phyloP scores from a whole-genome alignment of 768 basidiomycete genomes.

The Tephrocybe sp. region DNA sequence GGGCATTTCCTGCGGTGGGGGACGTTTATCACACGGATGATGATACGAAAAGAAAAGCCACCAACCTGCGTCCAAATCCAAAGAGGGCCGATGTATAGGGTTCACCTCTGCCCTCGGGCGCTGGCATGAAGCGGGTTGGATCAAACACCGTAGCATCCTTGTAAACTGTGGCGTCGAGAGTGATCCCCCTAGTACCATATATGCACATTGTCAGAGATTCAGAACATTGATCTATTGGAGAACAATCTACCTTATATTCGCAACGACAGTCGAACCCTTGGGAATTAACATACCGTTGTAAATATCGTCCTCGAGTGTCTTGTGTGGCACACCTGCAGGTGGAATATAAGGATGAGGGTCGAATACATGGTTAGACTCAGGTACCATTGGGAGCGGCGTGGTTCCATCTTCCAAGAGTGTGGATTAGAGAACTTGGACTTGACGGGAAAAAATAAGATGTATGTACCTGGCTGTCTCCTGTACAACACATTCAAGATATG shows the following conservation, averaged over 20 bases:
- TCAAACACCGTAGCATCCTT: constrained; percentile 36
- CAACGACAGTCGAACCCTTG: constrained; percentile 38
- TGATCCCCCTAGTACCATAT: constrained; percentile 36
- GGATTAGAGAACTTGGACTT: no score
- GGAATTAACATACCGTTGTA: constrained; percentile 19
- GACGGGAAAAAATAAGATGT: no score
- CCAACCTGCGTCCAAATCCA: constrained; percentile 24
- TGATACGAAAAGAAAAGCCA: background rate
- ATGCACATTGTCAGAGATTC: background rate
- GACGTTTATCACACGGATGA: background rate
- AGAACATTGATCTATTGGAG: background rate
- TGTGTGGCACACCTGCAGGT: background rate
- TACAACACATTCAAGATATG: background rate
- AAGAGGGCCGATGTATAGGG: constrained; percentile 14
- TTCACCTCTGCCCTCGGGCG: constrained; percentile 14
- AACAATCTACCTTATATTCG: constrained; percentile 39
- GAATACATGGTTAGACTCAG: background rate
- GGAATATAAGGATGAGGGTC: background rate
- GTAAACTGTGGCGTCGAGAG: constrained; percentile 35
- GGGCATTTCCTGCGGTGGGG: constrained; percentile 30
- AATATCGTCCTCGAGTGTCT: background rate
- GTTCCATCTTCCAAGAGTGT: no score
- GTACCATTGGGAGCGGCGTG: constrained; percentile 20
- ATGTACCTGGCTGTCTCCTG: background rate
- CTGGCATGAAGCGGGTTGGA: constrained; percentile 38